Evolutionary conservation across 306 rosid genomes (phyloP).

Genomic region (Pachyrhizus erosus): DNA sequence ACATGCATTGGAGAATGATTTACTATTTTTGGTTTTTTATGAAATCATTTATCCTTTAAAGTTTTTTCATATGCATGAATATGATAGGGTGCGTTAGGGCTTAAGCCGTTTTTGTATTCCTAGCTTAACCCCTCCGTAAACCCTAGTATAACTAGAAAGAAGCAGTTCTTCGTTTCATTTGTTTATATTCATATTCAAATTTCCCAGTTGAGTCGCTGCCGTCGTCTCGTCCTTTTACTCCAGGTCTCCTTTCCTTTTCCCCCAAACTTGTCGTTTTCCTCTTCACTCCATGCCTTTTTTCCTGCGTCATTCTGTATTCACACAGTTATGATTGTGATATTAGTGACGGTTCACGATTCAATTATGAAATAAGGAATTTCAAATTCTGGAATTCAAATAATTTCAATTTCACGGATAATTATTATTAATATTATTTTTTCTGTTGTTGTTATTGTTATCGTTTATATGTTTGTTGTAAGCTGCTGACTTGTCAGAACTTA

Average conservation of each 20-base stretch:
- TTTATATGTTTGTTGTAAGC: background rate
- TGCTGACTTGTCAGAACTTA: background rate
- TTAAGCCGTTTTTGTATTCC: background rate
- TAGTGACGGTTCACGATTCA: background rate
- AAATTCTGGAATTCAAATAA: background rate
- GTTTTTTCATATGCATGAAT: no score
- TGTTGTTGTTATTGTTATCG: no score
- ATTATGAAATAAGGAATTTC: constrained; percentile 2
- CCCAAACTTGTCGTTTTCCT: background rate
- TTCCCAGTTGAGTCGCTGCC: background rate
- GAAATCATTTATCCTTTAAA: no score
- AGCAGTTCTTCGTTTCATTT: no score
- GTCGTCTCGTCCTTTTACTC: background rate
- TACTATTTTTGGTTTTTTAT: no score
- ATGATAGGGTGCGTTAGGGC: no score
- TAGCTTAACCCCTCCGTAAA: constrained; percentile 34
- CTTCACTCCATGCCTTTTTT: background rate
- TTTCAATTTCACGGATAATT: constrained; percentile 7
- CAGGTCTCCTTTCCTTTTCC: no score
- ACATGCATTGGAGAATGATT: no score
- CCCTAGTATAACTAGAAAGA: constrained; percentile 21
- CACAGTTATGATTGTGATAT: background rate
- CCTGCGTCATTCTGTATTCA: background rate
- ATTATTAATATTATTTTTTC: background rate
- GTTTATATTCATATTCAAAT: background rate